Percentiles rank a stretch among this genome's conserved stretches.
Evolutionary conservation across 2,329 filamentous ascomycete species (phyloP).

Genomic region (Coniochaeta prunicola): DNA sequence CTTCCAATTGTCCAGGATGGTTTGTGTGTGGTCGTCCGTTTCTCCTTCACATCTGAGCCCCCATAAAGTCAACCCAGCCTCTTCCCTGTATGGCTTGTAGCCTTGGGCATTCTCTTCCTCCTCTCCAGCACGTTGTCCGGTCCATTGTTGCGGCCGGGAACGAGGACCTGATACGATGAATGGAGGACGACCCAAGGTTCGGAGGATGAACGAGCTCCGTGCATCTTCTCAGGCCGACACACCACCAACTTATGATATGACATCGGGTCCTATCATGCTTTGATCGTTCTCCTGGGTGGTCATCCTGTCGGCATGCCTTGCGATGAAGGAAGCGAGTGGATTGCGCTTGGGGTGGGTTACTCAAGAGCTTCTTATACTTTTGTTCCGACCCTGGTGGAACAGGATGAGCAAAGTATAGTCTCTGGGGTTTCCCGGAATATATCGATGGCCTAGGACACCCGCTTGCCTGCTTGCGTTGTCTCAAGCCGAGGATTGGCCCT

Average conservation of each 20-base stretch:
- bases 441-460: neutral
- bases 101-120: neutral
- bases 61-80: neutral
- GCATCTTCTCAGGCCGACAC: neutral
- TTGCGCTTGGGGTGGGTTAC: neutral
- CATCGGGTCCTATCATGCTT: neutral
- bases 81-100: neutral
- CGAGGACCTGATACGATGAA: neutral
- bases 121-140: neutral
- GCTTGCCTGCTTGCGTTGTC: neutral
- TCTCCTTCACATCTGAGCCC: neutral
- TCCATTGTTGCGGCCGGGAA: neutral
- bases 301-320: neutral
- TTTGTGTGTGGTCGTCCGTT: neutral
- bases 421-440: neutral
- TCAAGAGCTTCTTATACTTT: slow-evolving; percentile 1
- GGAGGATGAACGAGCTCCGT: neutral
- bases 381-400: neutral
- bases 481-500: neutral
- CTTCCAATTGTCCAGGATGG: neutral
- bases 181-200: neutral
- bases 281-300: neutral
- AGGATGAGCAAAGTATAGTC: neutral
- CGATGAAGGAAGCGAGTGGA: neutral
- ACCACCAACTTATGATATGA: neutral